Conservation (phyloP, 805 yeast genomes). For the Cyberlindnera amylophila region DNA sequence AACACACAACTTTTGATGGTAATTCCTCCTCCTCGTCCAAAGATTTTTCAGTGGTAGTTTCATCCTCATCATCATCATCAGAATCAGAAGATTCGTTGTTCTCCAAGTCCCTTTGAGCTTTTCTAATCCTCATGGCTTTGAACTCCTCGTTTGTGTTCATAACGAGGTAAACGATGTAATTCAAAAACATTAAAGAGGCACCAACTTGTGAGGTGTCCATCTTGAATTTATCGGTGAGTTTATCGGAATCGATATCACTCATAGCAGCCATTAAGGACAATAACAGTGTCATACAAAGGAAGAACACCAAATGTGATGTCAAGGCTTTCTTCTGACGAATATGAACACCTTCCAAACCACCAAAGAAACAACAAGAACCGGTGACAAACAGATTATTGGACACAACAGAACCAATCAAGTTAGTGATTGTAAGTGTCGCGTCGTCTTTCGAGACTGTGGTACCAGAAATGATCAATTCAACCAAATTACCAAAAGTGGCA, state of each 20-base stretch:
- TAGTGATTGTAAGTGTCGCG: conserved; percentile 46
- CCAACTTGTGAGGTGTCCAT: conserved; percentile 22
- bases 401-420: conserved; percentile 45
- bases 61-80: conserved; percentile 3
- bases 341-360: conserved; percentile 19
- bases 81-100: background rate
- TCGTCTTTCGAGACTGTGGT: conserved; percentile 46
- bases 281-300: conserved; percentile 18
- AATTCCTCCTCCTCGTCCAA: conserved; percentile 9
- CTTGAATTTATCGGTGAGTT: conserved; percentile 14
- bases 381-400: conserved; percentile 39
- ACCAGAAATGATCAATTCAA: conserved; percentile 46
- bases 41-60: conserved; percentile 1
- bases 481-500: conserved; percentile 50
- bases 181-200: conserved; percentile 22
- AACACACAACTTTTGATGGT: conserved; percentile 20
- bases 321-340: conserved; percentile 17
- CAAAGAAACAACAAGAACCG: conserved; percentile 25
- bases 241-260: conserved; percentile 15
- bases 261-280: conserved; percentile 19
- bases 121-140: conserved; percentile 13
- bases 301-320: conserved; percentile 19
- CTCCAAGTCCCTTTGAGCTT: conserved; percentile 7
- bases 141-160: conserved; percentile 24
- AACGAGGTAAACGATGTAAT: conserved; percentile 19